Evolutionary conservation across 345 rosid genomes (phyloP), one percentile per base, ranked within the genome.

Genomic region (Gossypium ekmanianum): DNA sequence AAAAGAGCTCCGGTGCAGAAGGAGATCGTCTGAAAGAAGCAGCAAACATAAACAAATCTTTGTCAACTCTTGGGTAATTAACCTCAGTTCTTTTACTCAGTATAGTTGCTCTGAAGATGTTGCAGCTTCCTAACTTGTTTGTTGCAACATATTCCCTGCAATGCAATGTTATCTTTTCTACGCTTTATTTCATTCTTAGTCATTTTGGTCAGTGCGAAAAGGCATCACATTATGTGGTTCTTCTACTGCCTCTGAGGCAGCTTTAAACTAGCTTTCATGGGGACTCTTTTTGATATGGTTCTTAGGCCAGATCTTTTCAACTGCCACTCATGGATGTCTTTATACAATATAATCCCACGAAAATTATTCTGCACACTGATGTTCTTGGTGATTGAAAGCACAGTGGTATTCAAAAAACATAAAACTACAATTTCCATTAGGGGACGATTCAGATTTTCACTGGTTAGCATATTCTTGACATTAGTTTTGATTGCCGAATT

Each of bases 1-100:
- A 94, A 86, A 94, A 94, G 85, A 91, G 92, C 85, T 89, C 98
- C 18, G 97, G 97, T 44, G 98, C 98, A 9, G 98, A 92, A 87
- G 97, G 98, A 22, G 97, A 89, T 76, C 98, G 98, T 74, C 81
- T 94, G 81, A 94, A 90, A 85, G 98, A 94, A 88, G 97, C 97
- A 78, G 98, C 94, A 84, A 92, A 88, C 75, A 94, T 94, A 75
- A 94, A 92, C 83, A 92, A 87, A 85, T 94, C 98, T 63, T 81
- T 94, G 68, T 94, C 98, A 67, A 91, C 97, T 77, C 89, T 92
- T 34, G 97, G 98, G 98, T 94, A 90, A 85, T 73, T 74, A 61
- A 71, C 66, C 68, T 75, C 16, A 44, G 44, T 70, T 56, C 71
- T 77, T 51, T 80, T 75, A 68, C 75, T 77, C 75, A 20, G 70